Percentiles rank a stretch among this genome's conserved stretches.
These are phyloP conservation scores for Chalciporus sphaerocephalus DNA, from an alignment of 768 basidiomycete species.

Conservation along the genomic window DNA sequence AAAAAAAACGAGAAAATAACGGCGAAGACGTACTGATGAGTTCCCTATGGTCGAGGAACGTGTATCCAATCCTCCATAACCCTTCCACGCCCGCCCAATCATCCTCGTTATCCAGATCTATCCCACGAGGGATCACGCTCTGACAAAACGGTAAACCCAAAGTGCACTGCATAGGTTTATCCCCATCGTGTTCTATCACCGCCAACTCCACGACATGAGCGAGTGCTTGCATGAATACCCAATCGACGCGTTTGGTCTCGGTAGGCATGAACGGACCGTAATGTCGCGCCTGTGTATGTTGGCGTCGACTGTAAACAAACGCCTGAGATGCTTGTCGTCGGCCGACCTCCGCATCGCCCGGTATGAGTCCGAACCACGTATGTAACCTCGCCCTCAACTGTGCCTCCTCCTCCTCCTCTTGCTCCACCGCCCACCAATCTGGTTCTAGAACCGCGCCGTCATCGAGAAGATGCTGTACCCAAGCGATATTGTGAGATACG, in stretches of 20 bases:
- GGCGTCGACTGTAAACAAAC: conserved; percentile 58
- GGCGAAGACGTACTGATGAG: conserved; percentile 51
- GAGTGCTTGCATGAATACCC: conserved; percentile 54
- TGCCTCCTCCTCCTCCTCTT: conserved; percentile 35
- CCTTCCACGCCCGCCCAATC: conserved; percentile 47
- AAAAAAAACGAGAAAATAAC: background rate
- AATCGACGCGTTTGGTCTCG: conserved; percentile 47
- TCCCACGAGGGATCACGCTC: conserved; percentile 38
- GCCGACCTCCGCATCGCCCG: conserved; percentile 33
- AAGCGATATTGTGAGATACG: conserved; percentile 48
- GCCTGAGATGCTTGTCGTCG: conserved; percentile 43
- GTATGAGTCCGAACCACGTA: conserved; percentile 53
- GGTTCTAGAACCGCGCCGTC: conserved; percentile 44
- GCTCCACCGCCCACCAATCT: conserved; percentile 17
- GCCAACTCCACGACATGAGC: conserved; percentile 56
- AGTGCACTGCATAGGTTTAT: conserved; percentile 35
- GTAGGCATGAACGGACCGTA: conserved; percentile 55
- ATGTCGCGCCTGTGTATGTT: conserved; percentile 45
- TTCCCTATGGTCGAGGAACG: conserved; percentile 65
- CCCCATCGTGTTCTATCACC: conserved; percentile 38
- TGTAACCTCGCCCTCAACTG: conserved; percentile 53
- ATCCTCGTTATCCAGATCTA: conserved; percentile 30
- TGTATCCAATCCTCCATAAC: conserved; percentile 59
- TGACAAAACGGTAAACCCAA: conserved; percentile 55
- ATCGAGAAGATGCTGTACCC: conserved; percentile 44